Base-by-base conservation (phyloP, 257 asterid genomes). In the Capsicum rhomboideum region DNA sequence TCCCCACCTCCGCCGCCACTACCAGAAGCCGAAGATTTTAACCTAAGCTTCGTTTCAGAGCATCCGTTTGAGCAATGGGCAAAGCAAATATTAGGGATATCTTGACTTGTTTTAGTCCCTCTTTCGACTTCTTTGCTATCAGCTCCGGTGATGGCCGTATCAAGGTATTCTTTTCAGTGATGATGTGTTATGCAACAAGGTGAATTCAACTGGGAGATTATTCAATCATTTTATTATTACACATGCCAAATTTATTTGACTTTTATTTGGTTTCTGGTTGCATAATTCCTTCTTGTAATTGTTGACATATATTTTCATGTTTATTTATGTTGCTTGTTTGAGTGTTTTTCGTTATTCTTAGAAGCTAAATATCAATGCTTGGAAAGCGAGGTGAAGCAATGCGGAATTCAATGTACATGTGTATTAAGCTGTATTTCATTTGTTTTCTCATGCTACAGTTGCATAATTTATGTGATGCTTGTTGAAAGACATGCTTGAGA, bases 101-200 rank as follows among this genome's bases (percentile, higher is more conserved):
- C 78, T 85, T 96, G 66, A 92, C 93, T 82, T 89, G 92, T 79
- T 96, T 96, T 42, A 94, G 91, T 90, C 97, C 97, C 6, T 74
- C 88, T 67, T n/a, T 93, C 83, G 93, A 94, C 88, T 88, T 92
- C 84, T 87, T 96, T 56, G 97, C 97, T 40, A 86, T 94, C 49
- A 88, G 87, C 82, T 44, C 87, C 14, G 97, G 97, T 40, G 94
- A 94, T 86, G 98, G 98, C 64, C 89, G 97, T 78, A 90, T 92
- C 28, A 94, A 94, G 97, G 98, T 92, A 21, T 26, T 67, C 7
- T 75, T 21, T 81, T 61, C 4, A 34, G 4, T 34, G 10, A 16
- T 26, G 40, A 63, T 58, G 29, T 61, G 40, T 11, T 61, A 61
- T 61, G 69, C 20, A 26, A 61, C 69, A 61, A 26, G 40, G 40